These are phyloP conservation scores for Zygnema cylindricum DNA, from an alignment of 139 green algal species.

Conservation along the genomic window DNA sequence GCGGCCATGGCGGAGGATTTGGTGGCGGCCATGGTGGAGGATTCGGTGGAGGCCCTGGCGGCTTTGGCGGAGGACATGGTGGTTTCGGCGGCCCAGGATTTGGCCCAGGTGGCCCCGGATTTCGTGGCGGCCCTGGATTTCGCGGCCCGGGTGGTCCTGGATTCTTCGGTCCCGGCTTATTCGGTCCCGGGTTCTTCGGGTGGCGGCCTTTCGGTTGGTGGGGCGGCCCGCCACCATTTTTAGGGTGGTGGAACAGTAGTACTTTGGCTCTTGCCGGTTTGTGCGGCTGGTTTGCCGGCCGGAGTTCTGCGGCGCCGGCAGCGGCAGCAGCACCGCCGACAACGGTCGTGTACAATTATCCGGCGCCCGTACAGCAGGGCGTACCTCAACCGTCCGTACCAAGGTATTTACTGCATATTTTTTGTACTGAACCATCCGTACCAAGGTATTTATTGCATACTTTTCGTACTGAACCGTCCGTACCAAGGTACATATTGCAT, in stretches of 20 bases:
- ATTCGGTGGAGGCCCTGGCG: neutral
- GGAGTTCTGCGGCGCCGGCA: neutral
- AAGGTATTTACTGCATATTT: neutral
- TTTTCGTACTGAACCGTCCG: neutral
- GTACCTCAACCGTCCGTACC: neutral
- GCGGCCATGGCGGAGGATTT: neutral
- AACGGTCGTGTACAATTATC: neutral
- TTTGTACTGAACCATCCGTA: neutral
- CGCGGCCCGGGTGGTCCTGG: no score
- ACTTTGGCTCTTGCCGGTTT: neutral
- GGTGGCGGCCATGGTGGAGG: neutral
- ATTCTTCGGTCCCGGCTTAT: neutral
- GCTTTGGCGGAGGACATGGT: no score
- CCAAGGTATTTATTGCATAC: neutral
- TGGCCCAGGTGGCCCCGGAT: no score
- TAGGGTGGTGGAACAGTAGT: neutral
- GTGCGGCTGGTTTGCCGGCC: neutral
- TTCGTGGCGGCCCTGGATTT: neutral
- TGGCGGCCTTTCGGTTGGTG: neutral
- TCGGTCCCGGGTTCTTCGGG: neutral
- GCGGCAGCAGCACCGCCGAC: neutral
- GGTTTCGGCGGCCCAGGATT: neutral
- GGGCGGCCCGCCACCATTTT: neutral
- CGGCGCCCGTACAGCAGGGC: neutral
- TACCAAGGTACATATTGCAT: neutral